Base-by-base conservation (phyloP, 305 asterid genomes). In the Withania somnifera region DNA sequence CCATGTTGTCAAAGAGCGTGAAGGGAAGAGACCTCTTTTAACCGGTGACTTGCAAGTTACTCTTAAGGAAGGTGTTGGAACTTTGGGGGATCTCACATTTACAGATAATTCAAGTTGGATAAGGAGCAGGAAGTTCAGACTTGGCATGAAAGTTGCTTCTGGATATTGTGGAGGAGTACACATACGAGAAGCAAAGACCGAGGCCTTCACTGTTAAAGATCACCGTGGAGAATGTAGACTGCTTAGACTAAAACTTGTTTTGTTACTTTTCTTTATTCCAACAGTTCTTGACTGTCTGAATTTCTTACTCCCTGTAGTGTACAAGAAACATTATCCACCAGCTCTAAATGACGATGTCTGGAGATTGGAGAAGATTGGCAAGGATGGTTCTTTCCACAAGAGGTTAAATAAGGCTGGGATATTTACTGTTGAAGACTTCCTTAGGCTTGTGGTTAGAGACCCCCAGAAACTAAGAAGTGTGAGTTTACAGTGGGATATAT, bases 271-370 rank as follows among this genome's bases (percentile, higher is more conserved):
- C 11, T 14, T 56, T 45, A n/a, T 77, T 75, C 51, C 6, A 60
- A 54, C 78, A 24, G 19, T 68, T 32, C 64, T 61, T 66, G 45
- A 69, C 22, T 64, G 75, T 7, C 79, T 60, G 56, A 78, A 15
- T 77, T 20, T 83, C 66, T 68, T 64, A 86, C 81, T 82, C 84
- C 79, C 68, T 63, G 67, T 87, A 95, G 99, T 95, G 90, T 95
- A 95, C 94, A 95, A 95, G 91, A 95, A 94, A 82, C 99, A 95
- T 82, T 95, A 94, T 81, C 99, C 99, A 64, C 98, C 99, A 82
- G 93, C 97, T 68, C 83, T 95, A 77, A 91, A 80, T 86, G 99
- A 95, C 71, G 98, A 95, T 0, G 98, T 95, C 26, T 95, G 99
- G 98, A 93, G 99, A 92, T 87, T 95, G 91, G 99, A 95, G 91